Percentiles rank a stretch among this genome's conserved stretches.
phyloP scores from a whole-genome alignment of 164 flowering plant genomes.

The Vitis cinerea region DNA sequence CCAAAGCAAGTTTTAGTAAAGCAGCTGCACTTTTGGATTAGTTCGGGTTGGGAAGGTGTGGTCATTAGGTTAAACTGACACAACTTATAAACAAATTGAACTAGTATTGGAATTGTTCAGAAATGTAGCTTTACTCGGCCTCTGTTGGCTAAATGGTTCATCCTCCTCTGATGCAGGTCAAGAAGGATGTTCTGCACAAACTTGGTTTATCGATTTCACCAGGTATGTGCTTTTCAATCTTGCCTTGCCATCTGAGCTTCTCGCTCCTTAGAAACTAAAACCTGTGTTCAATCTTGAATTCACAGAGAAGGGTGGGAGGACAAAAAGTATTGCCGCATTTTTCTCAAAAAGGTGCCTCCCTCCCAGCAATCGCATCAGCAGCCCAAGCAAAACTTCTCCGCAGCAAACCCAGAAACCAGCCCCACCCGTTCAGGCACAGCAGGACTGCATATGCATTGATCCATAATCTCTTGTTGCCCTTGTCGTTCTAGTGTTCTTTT shows the following conservation, averaged over 20 bases:
- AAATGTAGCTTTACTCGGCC: not conserved
- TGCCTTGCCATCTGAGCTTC: no score
- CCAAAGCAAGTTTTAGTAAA: no score
- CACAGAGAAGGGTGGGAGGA: slow-evolving; percentile 40
- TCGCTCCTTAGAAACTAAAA: not conserved
- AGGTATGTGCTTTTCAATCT: slow-evolving; percentile 38
- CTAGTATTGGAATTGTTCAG: not conserved
- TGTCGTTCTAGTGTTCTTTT: no score
- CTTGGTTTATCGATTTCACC: slow-evolving; percentile 63
- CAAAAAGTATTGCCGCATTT: slow-evolving; percentile 61
- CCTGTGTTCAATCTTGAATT: not conserved
- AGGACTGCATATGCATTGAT: slow-evolving; percentile 7
- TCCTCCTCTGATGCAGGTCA: slow-evolving; percentile 53
- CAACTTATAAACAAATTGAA: no score
- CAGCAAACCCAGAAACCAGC: slow-evolving; percentile 25
- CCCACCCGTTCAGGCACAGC: slow-evolving; percentile 6
- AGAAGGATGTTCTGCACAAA: slow-evolving; percentile 65
- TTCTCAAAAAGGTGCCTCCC: slow-evolving; percentile 84
- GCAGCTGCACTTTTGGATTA: no score
- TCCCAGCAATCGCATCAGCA: slow-evolving; percentile 36
- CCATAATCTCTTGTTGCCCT: no score
- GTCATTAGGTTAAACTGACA: no score
- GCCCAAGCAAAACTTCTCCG: slow-evolving; percentile 31
- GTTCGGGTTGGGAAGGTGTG: no score
- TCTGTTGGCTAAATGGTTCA: not conserved